A percentile compares a stretch with the other conserved stretches of the same genome.
Conservation (phyloP, 2,329 filamentous ascomycete genomes). For the Remersonia thermophila region DNA sequence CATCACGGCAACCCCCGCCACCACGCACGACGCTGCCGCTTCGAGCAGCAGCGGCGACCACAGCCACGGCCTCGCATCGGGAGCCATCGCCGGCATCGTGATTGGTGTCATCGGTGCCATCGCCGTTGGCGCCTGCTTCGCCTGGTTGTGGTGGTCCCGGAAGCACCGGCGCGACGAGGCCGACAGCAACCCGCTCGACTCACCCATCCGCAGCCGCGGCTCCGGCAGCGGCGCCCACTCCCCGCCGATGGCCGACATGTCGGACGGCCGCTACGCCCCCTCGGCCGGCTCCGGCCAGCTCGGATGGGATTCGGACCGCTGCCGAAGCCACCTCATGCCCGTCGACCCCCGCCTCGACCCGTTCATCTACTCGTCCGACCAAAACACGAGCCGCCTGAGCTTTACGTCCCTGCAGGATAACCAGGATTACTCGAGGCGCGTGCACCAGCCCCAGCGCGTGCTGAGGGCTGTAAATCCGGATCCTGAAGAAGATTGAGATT, state of each 20-base stretch:
- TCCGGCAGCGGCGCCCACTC: slow-evolving; percentile 32
- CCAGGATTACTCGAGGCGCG: slow-evolving; percentile 51
- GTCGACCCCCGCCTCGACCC: slow-evolving; percentile 54
- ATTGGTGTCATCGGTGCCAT: slow-evolving; percentile 37
- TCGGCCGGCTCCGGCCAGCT: slow-evolving; percentile 2
- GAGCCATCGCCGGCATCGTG: slow-evolving; percentile 40
- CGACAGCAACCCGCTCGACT: slow-evolving; percentile 30
- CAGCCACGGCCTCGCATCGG: slow-evolving; percentile 33
- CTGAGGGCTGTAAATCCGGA: slow-evolving; percentile 54
- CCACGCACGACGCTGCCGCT: slow-evolving; percentile 18
- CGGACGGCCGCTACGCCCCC: slow-evolving; percentile 6
- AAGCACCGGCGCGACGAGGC: slow-evolving; percentile 32
- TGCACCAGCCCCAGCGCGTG: slow-evolving; percentile 39
- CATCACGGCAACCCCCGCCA: slow-evolving; percentile 42
- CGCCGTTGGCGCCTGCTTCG: slow-evolving; percentile 29
- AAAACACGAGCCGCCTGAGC: slow-evolving; percentile 49
- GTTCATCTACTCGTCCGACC: slow-evolving; percentile 41
- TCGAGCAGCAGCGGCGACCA: slow-evolving; percentile 16
- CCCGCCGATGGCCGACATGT: slow-evolving; percentile 22
- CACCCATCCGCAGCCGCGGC: slow-evolving; percentile 37
- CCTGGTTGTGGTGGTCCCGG: slow-evolving; percentile 22
- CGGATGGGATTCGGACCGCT: slow-evolving; percentile 25
- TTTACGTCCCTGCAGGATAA: slow-evolving; percentile 52
- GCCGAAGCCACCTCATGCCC: slow-evolving; percentile 41
- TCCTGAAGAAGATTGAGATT: slow-evolving; percentile 26